A percentile compares a stretch with the other conserved stretches of the same genome.
Conservation (phyloP, 2,329 filamentous ascomycete genomes). For the Dactylonectria macrodidyma region DNA sequence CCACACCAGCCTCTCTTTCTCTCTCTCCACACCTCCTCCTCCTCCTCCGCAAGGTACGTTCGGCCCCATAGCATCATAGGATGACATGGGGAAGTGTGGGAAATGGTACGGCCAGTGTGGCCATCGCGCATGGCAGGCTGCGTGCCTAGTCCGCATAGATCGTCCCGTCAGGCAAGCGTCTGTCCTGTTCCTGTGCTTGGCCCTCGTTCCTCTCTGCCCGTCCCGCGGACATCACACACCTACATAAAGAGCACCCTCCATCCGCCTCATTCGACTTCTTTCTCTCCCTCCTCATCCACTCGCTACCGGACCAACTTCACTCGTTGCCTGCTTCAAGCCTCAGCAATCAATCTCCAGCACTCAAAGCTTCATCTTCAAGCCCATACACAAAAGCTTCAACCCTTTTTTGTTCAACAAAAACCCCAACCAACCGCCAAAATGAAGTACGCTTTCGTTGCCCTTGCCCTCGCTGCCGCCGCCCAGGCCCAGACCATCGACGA, state of each 20-base stretch:
- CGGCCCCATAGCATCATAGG: too few species aligned
- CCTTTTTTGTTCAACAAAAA: not conserved
- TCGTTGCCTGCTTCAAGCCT: constrained; percentile 47
- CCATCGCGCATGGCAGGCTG: not conserved
- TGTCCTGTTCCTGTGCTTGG: not conserved
- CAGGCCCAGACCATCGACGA: constrained; percentile 53
- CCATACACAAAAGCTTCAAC: constrained; percentile 15
- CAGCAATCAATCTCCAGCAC: constrained; percentile 12
- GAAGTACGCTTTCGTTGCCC: constrained; percentile 55
- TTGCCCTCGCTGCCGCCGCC: constrained; percentile 53
- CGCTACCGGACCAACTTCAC: constrained; percentile 48
- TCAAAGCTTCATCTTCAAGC: constrained; percentile 6
- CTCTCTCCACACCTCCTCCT: too few species aligned
- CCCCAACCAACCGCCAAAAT: constrained; percentile 50
- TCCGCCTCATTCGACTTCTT: constrained; percentile 30
- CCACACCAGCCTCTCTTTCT: constrained; percentile 3
- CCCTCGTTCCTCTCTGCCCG: too few species aligned
- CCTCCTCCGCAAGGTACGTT: too few species aligned
- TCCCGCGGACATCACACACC: constrained; percentile 9
- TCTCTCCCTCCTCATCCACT: constrained; percentile 50
- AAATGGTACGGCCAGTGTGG: not conserved
- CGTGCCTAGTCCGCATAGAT: not conserved
- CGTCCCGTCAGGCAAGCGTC: constrained; percentile 8
- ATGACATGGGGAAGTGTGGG: not conserved
- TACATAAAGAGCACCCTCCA: constrained; percentile 51